These are phyloP conservation scores for Phoenix roebelenii DNA, from an alignment of 176 grass and related monocot species.

Conservation along the genomic window DNA sequence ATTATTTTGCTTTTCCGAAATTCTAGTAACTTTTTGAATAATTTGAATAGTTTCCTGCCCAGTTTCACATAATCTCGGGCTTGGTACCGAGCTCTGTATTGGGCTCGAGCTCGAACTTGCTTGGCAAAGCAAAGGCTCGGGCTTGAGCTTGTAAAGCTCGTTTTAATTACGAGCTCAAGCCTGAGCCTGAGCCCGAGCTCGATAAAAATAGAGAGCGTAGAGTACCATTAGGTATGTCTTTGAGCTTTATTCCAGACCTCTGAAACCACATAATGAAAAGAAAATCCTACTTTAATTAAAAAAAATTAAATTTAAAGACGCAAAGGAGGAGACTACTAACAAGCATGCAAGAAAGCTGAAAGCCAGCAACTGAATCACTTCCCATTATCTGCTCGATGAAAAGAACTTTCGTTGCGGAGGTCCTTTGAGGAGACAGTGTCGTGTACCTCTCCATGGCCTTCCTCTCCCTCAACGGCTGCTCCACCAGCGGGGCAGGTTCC, in stretches of 20 bases:
- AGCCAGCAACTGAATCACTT: too few relatives aligned
- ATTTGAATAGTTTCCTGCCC: too few relatives aligned
- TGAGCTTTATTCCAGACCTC: slow-evolving; percentile 89
- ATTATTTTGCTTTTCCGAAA: too few relatives aligned
- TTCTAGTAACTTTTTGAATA: too few relatives aligned
- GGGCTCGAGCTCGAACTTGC: too few relatives aligned
- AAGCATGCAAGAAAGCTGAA: too few relatives aligned
- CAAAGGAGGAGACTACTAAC: background rate
- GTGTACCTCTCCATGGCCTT: slow-evolving; percentile 86
- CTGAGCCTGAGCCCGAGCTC: too few relatives aligned
- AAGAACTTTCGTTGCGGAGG: slow-evolving; percentile 40
- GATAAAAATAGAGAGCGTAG: background rate
- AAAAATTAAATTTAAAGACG: background rate
- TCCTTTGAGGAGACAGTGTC: slow-evolving; percentile 31
- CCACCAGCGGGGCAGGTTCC: background rate
- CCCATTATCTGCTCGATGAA: slow-evolving; percentile 49
- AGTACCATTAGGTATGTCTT: slow-evolving; percentile 92
- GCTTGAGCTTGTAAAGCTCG: too few relatives aligned
- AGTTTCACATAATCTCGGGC: too few relatives aligned
- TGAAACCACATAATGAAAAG: slow-evolving; percentile 13
- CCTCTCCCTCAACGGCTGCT: slow-evolving; percentile 65
- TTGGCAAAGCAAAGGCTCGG: too few relatives aligned
- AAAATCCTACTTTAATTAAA: background rate
- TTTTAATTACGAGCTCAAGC: too few relatives aligned
- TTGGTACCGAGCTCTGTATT: too few relatives aligned